phyloP scores from a whole-genome alignment of 805 yeast genomes.

The Metschnikowia orientalis region DNA sequence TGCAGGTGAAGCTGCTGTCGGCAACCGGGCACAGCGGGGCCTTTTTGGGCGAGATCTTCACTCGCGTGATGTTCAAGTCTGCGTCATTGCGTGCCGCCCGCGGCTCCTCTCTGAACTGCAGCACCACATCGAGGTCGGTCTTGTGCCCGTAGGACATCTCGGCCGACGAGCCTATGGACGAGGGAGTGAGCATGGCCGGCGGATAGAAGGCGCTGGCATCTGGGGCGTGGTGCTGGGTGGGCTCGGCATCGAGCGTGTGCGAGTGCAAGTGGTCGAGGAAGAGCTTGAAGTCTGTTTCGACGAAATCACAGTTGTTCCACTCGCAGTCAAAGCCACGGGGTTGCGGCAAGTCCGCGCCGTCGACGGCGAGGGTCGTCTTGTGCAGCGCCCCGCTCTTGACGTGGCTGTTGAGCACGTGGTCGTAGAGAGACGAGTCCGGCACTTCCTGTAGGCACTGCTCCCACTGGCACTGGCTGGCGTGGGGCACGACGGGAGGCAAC shows the following conservation, averaged over 20 bases:
- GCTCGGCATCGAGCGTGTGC: constrained; percentile 21
- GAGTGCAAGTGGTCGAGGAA: constrained; percentile 51
- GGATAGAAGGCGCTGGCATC: not conserved
- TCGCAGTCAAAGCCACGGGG: constrained; percentile 49
- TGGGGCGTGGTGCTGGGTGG: constrained; percentile 1
- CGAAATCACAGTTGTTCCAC: constrained; percentile 70
- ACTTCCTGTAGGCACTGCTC: constrained; percentile 50
- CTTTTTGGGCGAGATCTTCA: constrained; percentile 29
- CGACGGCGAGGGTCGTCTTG: constrained; percentile 1
- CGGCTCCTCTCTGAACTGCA: constrained; percentile 2
- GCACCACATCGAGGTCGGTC: constrained; percentile 1
- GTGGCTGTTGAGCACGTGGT: constrained; percentile 46
- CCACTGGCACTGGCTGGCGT: constrained; percentile 55
- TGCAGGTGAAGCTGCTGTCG: constrained; percentile 41
- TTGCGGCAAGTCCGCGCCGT: constrained; percentile 2
- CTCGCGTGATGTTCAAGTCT: constrained; percentile 29
- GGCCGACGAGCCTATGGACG: constrained; percentile 3
- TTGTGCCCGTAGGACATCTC: too few species aligned
- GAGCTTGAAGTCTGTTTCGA: constrained; percentile 46
- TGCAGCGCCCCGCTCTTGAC: constrained; percentile 42
- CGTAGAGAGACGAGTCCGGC: constrained; percentile 27
- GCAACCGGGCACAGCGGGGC: constrained; percentile 7
- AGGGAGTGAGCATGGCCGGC: constrained; percentile 4
- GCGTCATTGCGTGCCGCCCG: not conserved
- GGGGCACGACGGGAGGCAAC: too few species aligned